Evolutionary conservation across 139 green algal genomes (phyloP), one percentile per base, ranked within the genome.

Genomic region (Micractinium conductrix): DNA sequence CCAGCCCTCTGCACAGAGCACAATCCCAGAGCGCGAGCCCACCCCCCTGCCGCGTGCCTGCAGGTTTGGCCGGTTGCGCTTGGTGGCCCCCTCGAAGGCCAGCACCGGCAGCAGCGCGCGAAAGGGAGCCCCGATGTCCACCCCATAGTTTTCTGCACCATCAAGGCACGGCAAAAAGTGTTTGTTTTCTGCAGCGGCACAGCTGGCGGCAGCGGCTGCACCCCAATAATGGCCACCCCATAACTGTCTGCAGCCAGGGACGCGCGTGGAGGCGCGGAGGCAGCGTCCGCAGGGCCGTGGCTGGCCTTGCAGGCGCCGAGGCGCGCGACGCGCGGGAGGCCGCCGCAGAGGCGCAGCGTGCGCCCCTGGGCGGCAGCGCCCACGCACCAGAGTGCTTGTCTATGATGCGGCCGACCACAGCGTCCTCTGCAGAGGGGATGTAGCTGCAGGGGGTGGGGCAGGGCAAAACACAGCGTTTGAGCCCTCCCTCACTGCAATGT

Each of bases 81-180:
- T 88, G 1, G 94, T 97, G 55, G 93, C 95, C 4, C 92, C 92
- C 70, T 98, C 95, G 80, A 98, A 98, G 0, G 92, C 91, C 16
- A 97, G 91, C 69, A 94, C 89, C 1, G 93, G 93, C 70, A 98
- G 88, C 50, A 92, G 74, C 21, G 92, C 95, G 0, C 84, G 73
- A 78, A 94, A 95, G 10, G 95, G 92, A 10, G 71, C 94, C 19
- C 86, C 79, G 63, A 98, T 95, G 91, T 98, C 95, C 10, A 98
- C 93, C 0, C 40, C 81, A 58, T 94, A 96, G 84, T 92, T 93
- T 83, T 98, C 95, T 44, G 74, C 70, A 33, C 0, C 63, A n/a
- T n/a, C n/a, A n/a, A n/a, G n/a, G n/a, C n/a, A n/a, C n/a, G n/a
- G n/a, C n/a, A n/a, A n/a, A n/a, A n/a, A n/a, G n/a, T n/a, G n/a